A percentile compares a stretch with the other conserved stretches of the same genome.
These are phyloP conservation scores for Penicillium sp. DNA, from an alignment of 2,329 filamentous ascomycete species.

Conservation along the genomic window DNA sequence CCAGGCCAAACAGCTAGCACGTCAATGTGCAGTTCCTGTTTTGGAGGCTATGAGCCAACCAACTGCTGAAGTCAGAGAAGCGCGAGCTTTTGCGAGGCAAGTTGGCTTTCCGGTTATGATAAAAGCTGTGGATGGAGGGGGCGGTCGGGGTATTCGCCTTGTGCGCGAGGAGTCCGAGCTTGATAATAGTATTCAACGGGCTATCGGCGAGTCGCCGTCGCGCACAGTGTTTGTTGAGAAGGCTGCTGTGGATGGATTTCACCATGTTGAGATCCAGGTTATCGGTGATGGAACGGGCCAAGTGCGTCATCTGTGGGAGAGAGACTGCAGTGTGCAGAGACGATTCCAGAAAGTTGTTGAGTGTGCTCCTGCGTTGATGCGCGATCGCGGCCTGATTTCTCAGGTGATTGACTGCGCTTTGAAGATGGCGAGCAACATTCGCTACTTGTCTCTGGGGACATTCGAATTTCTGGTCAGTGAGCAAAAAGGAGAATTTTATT, in stretches of 20 bases:
- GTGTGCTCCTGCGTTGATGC: slow-evolving; percentile 54
- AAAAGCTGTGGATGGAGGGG: slow-evolving; percentile 65
- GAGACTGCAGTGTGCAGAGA: slow-evolving; percentile 62
- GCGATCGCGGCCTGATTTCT: slow-evolving; percentile 48
- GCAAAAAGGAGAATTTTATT: slow-evolving; percentile 52
- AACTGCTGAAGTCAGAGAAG: slow-evolving; percentile 44
- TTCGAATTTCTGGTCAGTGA: slow-evolving; percentile 64
- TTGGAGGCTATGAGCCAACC: slow-evolving; percentile 49
- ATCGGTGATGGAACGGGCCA: slow-evolving; percentile 56
- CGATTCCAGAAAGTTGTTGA: slow-evolving; percentile 64
- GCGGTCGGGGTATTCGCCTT: slow-evolving; percentile 60
- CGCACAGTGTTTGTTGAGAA: slow-evolving; percentile 60
- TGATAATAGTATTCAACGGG: slow-evolving; percentile 49
- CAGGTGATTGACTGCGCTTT: slow-evolving; percentile 56
- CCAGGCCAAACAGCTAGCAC: slow-evolving; percentile 53
- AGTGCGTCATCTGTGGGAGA: slow-evolving; percentile 59
- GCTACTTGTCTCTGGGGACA: slow-evolving; percentile 61
- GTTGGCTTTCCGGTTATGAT: slow-evolving; percentile 60
- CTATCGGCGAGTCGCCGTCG: slow-evolving; percentile 60
- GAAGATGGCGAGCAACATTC: slow-evolving; percentile 42
- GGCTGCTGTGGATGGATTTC: slow-evolving; percentile 62
- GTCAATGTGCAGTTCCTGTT: slow-evolving; percentile 53
- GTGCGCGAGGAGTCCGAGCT: slow-evolving; percentile 48
- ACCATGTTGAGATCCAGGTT: slow-evolving; percentile 63
- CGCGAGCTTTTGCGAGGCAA: slow-evolving; percentile 58